A percentile compares a stretch with the other conserved stretches of the same genome.
Conservation (phyloP, 805 yeast genomes). For the Yamadazyma paraphyllophila region DNA sequence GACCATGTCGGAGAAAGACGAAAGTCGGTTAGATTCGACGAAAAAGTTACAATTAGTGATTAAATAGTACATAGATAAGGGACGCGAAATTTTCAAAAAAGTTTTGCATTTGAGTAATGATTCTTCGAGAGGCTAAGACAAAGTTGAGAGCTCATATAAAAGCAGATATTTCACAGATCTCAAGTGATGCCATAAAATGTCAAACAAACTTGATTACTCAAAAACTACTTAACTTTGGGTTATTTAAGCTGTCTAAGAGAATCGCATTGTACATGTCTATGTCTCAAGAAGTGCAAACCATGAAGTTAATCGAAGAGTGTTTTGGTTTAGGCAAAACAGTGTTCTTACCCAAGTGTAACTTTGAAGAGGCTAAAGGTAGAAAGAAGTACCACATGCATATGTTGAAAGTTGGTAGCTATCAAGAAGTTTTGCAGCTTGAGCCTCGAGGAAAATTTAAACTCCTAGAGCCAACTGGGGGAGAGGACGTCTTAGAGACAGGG, state of each 20-base stretch:
- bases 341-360: conserved; percentile 55
- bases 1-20: conserved; percentile 44
- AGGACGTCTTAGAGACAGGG: conserved; percentile 25
- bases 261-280: conserved; percentile 76
- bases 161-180: conserved; percentile 16
- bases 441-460: conserved; percentile 71
- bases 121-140: conserved; percentile 20
- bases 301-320: conserved; percentile 48
- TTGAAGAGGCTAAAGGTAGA: conserved; percentile 26
- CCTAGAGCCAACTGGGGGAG: conserved; percentile 57
- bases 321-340: conserved; percentile 51
- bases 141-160: conserved; percentile 27
- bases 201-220: conserved; percentile 28
- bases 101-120: no score
- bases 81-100: neutral
- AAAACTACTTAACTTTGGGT: conserved; percentile 22
- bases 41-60: conserved; percentile 41
- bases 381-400: conserved; percentile 51
- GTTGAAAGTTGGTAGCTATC: conserved; percentile 43
- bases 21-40: conserved; percentile 66
- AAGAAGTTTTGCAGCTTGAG: conserved; percentile 43
- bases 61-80: neutral
- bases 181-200: conserved; percentile 13
- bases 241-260: conserved; percentile 42
- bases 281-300: conserved; percentile 71